Evolutionary conservation across 768 basidiomycete species (phyloP).

Genomic region (Cystobasidium onofrii): DNA sequence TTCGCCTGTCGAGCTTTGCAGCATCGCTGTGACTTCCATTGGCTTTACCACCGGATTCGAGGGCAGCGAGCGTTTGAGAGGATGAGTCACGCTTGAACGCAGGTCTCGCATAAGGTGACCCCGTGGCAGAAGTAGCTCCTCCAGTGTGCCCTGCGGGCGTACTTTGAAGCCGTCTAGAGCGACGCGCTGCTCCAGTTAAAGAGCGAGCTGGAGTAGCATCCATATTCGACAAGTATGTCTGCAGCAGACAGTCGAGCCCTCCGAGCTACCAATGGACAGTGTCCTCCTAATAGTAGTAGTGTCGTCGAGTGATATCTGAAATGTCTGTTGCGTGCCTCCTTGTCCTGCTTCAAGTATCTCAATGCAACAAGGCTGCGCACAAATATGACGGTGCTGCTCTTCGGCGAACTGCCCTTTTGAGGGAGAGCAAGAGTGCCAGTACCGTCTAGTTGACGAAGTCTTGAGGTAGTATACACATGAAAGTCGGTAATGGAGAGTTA

Average conservation of each 20-base stretch:
- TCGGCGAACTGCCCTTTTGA: not conserved
- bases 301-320: not conserved
- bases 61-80: not conserved
- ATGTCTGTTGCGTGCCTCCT: not conserved
- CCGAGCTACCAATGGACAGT: too few relatives aligned
- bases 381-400: not conserved
- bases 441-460: not conserved
- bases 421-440: not conserved
- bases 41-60: not conserved
- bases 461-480: not conserved
- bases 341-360: not conserved
- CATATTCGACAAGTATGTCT: not conserved
- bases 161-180: slow-evolving; percentile 10
- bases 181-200: slow-evolving; percentile 12
- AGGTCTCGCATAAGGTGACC: slow-evolving; percentile 15
- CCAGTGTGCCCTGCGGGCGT: slow-evolving; percentile 2
- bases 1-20: slow-evolving; percentile 2
- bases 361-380: not conserved
- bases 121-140: slow-evolving; percentile 10
- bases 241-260: too few relatives aligned
- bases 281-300: too few relatives aligned
- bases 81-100: slow-evolving; percentile 8
- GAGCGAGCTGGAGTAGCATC: slow-evolving; percentile 16
- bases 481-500: not conserved
- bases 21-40: not conserved